Evolutionary conservation across 192 early-diverging fungal genomes (phyloP), one percentile per base, ranked within the genome.

Genomic region (Lobosporangium transversale): DNA sequence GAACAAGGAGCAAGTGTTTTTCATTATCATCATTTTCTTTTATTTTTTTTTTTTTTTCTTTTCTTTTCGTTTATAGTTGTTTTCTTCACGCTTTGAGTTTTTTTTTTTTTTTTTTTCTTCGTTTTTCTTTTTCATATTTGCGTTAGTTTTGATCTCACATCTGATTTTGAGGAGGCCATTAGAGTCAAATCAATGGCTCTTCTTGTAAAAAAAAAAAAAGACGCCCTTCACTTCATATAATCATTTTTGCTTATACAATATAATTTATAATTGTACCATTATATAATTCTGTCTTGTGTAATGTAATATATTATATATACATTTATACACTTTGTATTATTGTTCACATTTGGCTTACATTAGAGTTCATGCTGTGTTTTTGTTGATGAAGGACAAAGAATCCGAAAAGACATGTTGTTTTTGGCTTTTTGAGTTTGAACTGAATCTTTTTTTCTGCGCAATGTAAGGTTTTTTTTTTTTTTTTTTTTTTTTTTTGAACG

Each of bases 201-300:
- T 14, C 32, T 15, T 55, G 30, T 36, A 55, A 55, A 51, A 51
- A 51, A 26, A 51, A 20, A 60, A 2, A n/a, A n/a, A n/a, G n/a
- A n/a, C n/a, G n/a, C 42, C 17, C 10, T 36, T 20, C 42, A 32
- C 48, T 23, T 1, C 21, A 9, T 26, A 27, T 62, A 18, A 40
- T 40, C n/a, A 17, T 26, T 33, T 29, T 26, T n/a, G n/a, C 9
- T 37, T 26, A 51, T 36, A 51, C 48, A 40, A 62, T 37, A 36
- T 36, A 55, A 55, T 55, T 9, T 11, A 26, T 27, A 32, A 36
- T 55, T 55, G 53, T 55, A 55, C 30, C 30, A 55, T 51, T 51
- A 51, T n/a, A n/a, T n/a, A n/a, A n/a, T n/a, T n/a, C n/a, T n/a
- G n/a, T n/a, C n/a, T n/a, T n/a, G n/a, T n/a, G n/a, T n/a, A n/a